These are phyloP conservation scores for Priceomyces fermenticarens DNA, from an alignment of 805 yeast species.

Conservation along the genomic window DNA sequence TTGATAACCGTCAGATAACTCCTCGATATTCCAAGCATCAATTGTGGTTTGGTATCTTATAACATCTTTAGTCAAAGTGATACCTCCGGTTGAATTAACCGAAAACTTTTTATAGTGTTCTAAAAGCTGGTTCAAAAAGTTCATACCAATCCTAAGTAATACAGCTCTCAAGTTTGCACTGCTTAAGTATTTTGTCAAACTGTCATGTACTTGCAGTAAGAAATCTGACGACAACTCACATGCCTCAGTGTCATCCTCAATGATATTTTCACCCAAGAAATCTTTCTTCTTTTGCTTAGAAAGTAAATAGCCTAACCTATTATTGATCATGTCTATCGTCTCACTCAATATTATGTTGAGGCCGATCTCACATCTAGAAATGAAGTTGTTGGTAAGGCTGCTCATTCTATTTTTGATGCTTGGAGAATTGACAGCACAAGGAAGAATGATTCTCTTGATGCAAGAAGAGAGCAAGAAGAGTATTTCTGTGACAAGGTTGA, in stretches of 20 bases:
- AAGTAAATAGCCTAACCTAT: constrained; percentile 44
- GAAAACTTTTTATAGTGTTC: constrained; percentile 73
- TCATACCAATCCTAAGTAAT: constrained; percentile 55
- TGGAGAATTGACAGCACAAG: constrained; percentile 64
- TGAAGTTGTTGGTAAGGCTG: constrained; percentile 57
- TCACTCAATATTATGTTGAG: constrained; percentile 63
- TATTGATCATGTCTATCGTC: constrained; percentile 50
- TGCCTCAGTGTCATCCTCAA: constrained; percentile 60
- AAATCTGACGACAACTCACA: constrained; percentile 62
- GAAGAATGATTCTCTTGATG: constrained; percentile 70
- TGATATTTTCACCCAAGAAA: constrained; percentile 43
- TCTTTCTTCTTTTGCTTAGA: constrained; percentile 76
- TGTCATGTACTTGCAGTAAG: constrained; percentile 40
- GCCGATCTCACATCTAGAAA: constrained; percentile 60
- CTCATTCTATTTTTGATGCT: constrained; percentile 56
- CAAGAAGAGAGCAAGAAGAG: constrained; percentile 66
- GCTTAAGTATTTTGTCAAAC: constrained; percentile 33
- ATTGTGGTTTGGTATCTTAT: constrained; percentile 69
- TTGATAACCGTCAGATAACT: constrained; percentile 60
- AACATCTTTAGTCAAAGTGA: constrained; percentile 76
- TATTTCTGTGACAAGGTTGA: constrained; percentile 56
- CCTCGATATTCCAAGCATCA: constrained; percentile 64
- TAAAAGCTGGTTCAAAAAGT: constrained; percentile 55
- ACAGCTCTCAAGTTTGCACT: constrained; percentile 48
- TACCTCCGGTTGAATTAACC: constrained; percentile 80